Evolutionary conservation across 805 yeast species (phyloP), one percentile per base, ranked within the genome.

Genomic region (Starmerella riodocensis): DNA sequence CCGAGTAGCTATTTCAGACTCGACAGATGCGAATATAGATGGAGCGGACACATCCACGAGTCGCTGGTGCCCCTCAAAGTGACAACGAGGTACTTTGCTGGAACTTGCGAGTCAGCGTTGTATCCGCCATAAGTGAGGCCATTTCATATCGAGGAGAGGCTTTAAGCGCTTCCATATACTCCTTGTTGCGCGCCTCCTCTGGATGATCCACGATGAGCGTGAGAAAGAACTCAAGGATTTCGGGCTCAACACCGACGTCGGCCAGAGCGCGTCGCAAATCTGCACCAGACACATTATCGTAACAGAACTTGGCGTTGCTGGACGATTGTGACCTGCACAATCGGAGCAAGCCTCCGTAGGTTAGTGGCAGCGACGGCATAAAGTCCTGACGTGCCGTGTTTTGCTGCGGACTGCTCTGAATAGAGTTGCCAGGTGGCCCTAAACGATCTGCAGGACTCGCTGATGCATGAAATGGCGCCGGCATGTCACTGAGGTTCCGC

Each of bases 201-300:
- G 45, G 43, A 29, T 41, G 26, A 9, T 16, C n/a, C 19, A n/a
- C 27, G 4, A 41, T 36, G 45, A 51, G 36, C 7, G 29, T 26
- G 39, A 37, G 34, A 13, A 51, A 6, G 29, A 39, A 51, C 28
- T 51, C 53, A 12, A 52, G 42, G 2, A 48, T 45, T 4, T 44
- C 46, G 1, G 56, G 54, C 39, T 52, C 56, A 14, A 52, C 41
- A 11, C 54, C 53, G 4, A 43, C 45, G 4, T 32, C 25, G 3
- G 19, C 17, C 29, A 44, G 45, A 9, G 53, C 56, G 4, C n/a
- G 16, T 16, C 24, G 19, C 7, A 52, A 34, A 19, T 44, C 46
- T 4, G 25, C 27, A 1, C 46, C 47, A 14, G 34, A 29, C 18
- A 52, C 37, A 13, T 39, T 16, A 4, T 22, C n/a, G 30, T 47